Base-by-base conservation (phyloP, 2,329 filamentous ascomycete species). In the Penicillium sp. region DNA sequence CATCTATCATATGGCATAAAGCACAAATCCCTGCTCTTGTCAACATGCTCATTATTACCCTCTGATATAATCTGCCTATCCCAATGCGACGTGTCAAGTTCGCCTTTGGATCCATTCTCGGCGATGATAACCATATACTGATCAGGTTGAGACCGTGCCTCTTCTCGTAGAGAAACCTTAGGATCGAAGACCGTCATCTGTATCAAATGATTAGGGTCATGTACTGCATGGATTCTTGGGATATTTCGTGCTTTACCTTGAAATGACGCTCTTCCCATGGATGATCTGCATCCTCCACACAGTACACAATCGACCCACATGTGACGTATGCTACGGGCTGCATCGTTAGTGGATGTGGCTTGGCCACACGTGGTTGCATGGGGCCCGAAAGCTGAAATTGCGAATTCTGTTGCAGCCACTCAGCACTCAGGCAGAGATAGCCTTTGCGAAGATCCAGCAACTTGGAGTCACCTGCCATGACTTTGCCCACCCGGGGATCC, bases 301-400 rank as follows among this genome's bases (percentile, higher is more conserved):
- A 87, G 68, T 87, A 87, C 6, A 87, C 73, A 6, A 87, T 66
- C 0, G 84, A 85, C 0, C 85, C 85, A 4, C 84, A 77, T 2
- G 79, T 82, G 7, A 87, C 68, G 1, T 80, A 77, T 38, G 85
- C 61, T 2, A 81, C 83, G n/a, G 79, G 71, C 63, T 86, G 82
- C 61, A 81, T 81, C 0, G 83, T 82, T 62, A 82, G 81, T 0
- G 83, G 83, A 62, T 86, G 82, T 0, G 84, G 83, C 2, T 78
- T 69, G 3, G 85, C 62, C 50, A 79, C 78, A 33, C 81, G 76
- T 17, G 82, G 77, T 36, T 74, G 67, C 42, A 87, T 77, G 13
- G 78, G 77, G 47, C 78, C 66, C 17, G 81, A 71, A 0, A 86
- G 68, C 19, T 70, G 70, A 63, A 85, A 84, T 1, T 64, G 64